phyloP scores from a whole-genome alignment of 2,329 filamentous ascomycete species.

The Ophiocordyceps unilateralis region DNA sequence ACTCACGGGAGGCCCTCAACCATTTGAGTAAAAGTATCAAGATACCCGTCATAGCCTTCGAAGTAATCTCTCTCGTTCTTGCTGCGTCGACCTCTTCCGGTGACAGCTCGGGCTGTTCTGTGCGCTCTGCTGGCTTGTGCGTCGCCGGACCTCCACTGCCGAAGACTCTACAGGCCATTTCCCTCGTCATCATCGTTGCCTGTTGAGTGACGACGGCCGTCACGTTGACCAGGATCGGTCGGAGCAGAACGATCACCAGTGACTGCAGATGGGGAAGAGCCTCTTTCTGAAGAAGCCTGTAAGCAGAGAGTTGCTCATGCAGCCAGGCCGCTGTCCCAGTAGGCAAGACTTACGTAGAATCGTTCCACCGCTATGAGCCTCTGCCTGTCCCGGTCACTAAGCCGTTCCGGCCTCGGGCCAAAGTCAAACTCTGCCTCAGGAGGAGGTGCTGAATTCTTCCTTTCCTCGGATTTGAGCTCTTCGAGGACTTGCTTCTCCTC shows the following conservation, averaged over 20 bases:
- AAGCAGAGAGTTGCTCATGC: background rate
- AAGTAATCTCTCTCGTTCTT: conserved; percentile 69
- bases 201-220: conserved; percentile 61
- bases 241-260: conserved; percentile 79
- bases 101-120: conserved; percentile 28
- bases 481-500: conserved; percentile 24
- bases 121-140: conserved; percentile 13
- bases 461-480: conserved; percentile 19
- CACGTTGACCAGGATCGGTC: conserved; percentile 73
- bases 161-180: conserved; percentile 19
- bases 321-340: background rate
- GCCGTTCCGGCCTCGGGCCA: conserved; percentile 28
- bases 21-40: conserved; percentile 83
- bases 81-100: conserved; percentile 69
- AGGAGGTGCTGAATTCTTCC: conserved; percentile 8
- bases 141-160: conserved; percentile 19
- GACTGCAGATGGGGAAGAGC: conserved; percentile 80
- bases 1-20: conserved; percentile 84
- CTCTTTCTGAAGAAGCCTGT: conserved; percentile 34
- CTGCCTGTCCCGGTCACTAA: conserved; percentile 39
- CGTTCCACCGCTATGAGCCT: conserved; percentile 58
- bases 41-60: conserved; percentile 82
- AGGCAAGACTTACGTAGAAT: conserved; percentile 53
- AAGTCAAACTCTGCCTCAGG: conserved; percentile 16
- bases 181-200: conserved; percentile 25